phyloP scores from a whole-genome alignment of 371 early-diverging fungal genomes.

The Zancudomyces culisetae region DNA sequence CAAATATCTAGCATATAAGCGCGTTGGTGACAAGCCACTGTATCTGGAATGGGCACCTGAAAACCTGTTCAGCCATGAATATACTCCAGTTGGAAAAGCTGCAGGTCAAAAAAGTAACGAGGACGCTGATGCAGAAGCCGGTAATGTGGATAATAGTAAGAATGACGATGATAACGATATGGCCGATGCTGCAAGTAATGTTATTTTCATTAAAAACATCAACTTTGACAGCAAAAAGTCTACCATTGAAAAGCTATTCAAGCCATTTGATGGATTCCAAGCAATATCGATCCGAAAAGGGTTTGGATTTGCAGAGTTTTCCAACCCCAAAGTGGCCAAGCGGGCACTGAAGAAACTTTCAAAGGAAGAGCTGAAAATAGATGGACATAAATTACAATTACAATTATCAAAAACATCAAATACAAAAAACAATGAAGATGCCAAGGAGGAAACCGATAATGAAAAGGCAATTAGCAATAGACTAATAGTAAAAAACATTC shows the following conservation, averaged over 20 bases:
- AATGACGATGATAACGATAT: slow-evolving; percentile 19
- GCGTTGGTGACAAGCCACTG: slow-evolving; percentile 71
- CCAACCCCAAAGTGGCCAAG: slow-evolving; percentile 48
- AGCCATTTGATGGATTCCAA: slow-evolving; percentile 45
- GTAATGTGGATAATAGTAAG: slow-evolving; percentile 23
- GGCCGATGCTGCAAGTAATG: not conserved
- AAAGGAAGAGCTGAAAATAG: slow-evolving; percentile 55
- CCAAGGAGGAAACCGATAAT: too few relatives aligned
- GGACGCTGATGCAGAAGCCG: slow-evolving; percentile 9
- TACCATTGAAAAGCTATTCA: slow-evolving; percentile 45
- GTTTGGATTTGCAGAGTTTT: slow-evolving; percentile 93
- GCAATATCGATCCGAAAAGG: slow-evolving; percentile 67
- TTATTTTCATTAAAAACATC: slow-evolving; percentile 82
- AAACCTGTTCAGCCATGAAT: slow-evolving; percentile 43
- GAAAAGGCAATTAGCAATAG: slow-evolving; percentile 51
- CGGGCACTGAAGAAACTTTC: slow-evolving; percentile 62
- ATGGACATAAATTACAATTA: slow-evolving; percentile 67
- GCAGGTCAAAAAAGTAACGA: slow-evolving; percentile 4
- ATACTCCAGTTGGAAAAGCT: not conserved
- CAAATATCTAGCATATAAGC: slow-evolving; percentile 66
- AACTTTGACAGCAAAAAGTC: slow-evolving; percentile 73
- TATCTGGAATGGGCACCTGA: slow-evolving; percentile 88
- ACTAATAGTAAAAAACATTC: slow-evolving; percentile 90
- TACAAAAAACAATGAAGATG: slow-evolving; percentile 3
- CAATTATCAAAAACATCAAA: slow-evolving; percentile 23